Base-by-base conservation (phyloP, 1,139 yeast genomes). In the Lodderomyces theae region DNA sequence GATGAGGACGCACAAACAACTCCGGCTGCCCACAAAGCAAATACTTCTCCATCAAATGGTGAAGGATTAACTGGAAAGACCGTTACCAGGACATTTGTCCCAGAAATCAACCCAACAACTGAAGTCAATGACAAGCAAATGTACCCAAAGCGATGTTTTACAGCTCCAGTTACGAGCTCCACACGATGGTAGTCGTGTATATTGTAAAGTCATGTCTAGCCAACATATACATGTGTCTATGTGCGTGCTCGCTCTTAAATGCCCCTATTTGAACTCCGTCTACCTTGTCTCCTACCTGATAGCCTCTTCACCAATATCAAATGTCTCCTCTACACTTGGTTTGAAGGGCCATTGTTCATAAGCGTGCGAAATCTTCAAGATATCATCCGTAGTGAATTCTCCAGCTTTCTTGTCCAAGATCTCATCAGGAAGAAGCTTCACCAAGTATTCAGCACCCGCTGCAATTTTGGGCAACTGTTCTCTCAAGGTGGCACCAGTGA, bases 331-430 rank as follows among this genome's bases (percentile, higher is more conserved):
- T 9, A 47, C 15, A 0, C 63, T 35, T 1, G 97, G 97, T 60
- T 82, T 88, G 66, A 89, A 90, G 0, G 97, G 94, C 97, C 97
- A 90, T 17, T 64, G 57, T 35, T 71, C 74, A 56, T 83, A 86
- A 3, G 64, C 70, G 4, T 72, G 59, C 3, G 80, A 69, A 7
- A 90, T 56, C 5, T 57, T 51, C 6, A 67, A 46, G 46, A 83
- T 68, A 15, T 88, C 94, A 1, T 74, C 76, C 5, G 67, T 55
- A 0, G 79, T 65, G 43, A 89, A 62, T 2, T 75, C 74, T 15
- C 65, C 60, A 0, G 86, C 77, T 3, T 58, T 54, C 45, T 71
- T 76, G 9, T 72, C 56, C 42, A 79, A 52, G 3, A 82, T 42
- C 0, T 58, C 61, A 7, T 47, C 39, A 3, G 73, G 66, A 6